Base-by-base conservation (phyloP, 140 eudicot genomes). In the Senecio squalidus region DNA sequence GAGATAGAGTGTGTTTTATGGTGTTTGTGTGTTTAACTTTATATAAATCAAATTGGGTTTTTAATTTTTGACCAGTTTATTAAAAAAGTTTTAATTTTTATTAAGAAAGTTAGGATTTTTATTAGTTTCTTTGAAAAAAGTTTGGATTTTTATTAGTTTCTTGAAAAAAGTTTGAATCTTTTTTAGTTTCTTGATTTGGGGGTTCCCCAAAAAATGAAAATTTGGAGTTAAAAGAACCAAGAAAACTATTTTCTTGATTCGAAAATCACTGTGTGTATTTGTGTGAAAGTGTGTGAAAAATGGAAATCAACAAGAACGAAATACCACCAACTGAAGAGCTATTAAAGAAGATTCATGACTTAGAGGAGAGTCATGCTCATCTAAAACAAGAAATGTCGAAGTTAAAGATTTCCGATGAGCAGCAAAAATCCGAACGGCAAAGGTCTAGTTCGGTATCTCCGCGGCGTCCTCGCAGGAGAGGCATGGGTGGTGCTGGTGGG, bases 361-460 rank as follows among this genome's bases (percentile, higher is more conserved):
- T 92, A 27, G 98, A 92, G 68, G 78, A 74, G 30, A 84, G 98
- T 1, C 96, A 92, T 57, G 95, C 93, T 20, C 86, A 80, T 55
- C 74, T 92, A 34, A 81, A 85, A 73, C 82, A 87, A 49, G 96
- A 92, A 80, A 87, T 92, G 89, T 84, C 96, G 0, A 84, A 55
- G 75, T 71, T 92, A 2, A 69, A 72, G 62, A 52, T 80, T 3
- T 76, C 91, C 1, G 80, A 62, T 22, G 82, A 79, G 25, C 81
- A 63, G 4, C 78, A 65, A 29, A 72, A 17, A 33, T 44, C 78
- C 29, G 63, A 79, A 13, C 71, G 90, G 48, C 71, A 80, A 44
- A 26, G 78, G 55, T 18, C 80, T 24, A 75, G 62, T 63, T 75
- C 80, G 1, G 64, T 75, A 20, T 75, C 80, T 58, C 80, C 80